These are phyloP conservation scores for Lyophyllum shimeji DNA, from an alignment of 768 basidiomycete genomes.

Conservation along the genomic window DNA sequence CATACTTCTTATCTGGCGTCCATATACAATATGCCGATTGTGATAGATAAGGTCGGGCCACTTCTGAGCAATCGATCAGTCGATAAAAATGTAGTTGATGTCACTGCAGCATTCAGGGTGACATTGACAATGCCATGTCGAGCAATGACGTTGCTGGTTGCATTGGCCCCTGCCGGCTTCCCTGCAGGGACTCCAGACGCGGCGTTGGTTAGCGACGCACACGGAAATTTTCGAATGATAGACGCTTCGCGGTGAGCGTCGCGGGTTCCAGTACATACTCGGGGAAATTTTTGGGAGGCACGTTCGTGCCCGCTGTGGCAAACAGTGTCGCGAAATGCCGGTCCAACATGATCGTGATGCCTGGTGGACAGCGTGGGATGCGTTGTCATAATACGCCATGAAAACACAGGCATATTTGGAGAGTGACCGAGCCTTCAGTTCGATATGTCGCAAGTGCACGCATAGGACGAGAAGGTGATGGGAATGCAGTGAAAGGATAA, in stretches of 20 bases:
- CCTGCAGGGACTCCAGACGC: not conserved
- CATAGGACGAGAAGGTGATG: not conserved
- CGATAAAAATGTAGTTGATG: not conserved
- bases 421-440: no score
- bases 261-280: not conserved
- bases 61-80: not conserved
- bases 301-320: not conserved
- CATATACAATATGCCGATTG: not conserved
- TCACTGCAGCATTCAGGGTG: not conserved
- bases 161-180: not conserved
- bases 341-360: not conserved
- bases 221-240: not conserved
- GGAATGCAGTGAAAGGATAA: not conserved
- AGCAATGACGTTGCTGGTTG: not conserved
- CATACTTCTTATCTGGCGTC: not conserved
- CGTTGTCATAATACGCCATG: not conserved
- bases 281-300: not conserved
- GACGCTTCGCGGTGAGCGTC: not conserved
- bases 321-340: not conserved
- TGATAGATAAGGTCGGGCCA: not conserved
- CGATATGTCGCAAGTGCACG: not conserved
- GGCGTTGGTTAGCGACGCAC: not conserved
- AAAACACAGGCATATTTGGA: not conserved
- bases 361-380: not conserved
- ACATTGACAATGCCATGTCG: not conserved